Evolutionary conservation across 148 eudicot genomes (phyloP).

Genomic region (Cornus kousa): DNA sequence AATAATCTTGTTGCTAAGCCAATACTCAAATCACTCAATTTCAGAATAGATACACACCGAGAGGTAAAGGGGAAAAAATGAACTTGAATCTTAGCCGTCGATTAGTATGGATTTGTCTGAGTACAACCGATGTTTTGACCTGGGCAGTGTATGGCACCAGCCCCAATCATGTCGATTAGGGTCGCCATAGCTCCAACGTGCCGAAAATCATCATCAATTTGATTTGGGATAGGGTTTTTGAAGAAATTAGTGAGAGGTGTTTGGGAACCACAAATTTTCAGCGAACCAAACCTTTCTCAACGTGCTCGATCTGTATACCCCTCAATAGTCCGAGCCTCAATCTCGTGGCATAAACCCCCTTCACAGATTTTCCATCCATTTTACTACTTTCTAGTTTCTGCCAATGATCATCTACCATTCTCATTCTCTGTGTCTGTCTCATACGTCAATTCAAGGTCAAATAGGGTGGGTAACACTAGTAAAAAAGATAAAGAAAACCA

Average conservation of each 20-base stretch:
- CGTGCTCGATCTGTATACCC: slow-evolving; percentile 21
- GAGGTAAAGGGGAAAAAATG: too few species aligned
- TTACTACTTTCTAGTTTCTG: neutral
- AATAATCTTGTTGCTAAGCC: too few species aligned
- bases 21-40: too few species aligned
- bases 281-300: slow-evolving; percentile 17
- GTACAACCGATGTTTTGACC: slow-evolving; percentile 17
- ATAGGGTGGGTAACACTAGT: too few species aligned
- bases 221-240: neutral
- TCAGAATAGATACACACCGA: too few species aligned
- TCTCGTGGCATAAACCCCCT: slow-evolving; percentile 17
- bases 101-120: slow-evolving; percentile 24
- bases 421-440: too few species aligned
- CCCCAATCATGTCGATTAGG: slow-evolving; percentile 20
- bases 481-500: too few species aligned
- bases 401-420: neutral
- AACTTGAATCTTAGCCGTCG: slow-evolving; percentile 30
- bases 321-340: slow-evolving; percentile 17
- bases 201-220: neutral
- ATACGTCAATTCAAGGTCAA: too few species aligned
- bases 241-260: slow-evolving; percentile 14
- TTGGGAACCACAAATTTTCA: slow-evolving; percentile 25
- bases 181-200: slow-evolving; percentile 5
- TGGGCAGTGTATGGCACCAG: slow-evolving; percentile 14
- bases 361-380: slow-evolving; percentile 26